Percentiles rank a stretch among this genome's conserved stretches.
Conservation (phyloP, 768 basidiomycete species). For the Amanita pallidorosea region DNA sequence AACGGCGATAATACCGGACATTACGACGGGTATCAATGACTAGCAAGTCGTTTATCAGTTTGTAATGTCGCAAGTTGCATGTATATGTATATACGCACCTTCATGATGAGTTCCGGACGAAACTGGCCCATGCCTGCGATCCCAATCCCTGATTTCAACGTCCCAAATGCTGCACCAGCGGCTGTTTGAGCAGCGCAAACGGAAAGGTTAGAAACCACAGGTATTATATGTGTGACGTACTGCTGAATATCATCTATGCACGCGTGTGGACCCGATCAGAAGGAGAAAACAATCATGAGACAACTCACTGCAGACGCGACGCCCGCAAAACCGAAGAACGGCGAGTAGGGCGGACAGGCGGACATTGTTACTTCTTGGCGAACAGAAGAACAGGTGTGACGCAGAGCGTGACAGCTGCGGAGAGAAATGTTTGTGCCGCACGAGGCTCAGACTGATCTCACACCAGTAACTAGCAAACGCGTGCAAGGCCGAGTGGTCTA, state of each 20-base stretch:
- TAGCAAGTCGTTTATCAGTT: slow-evolving; percentile 18
- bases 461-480: not conserved
- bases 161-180: slow-evolving; percentile 92
- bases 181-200: slow-evolving; percentile 32
- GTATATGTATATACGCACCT: slow-evolving; percentile 36
- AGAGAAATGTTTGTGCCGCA: not conserved
- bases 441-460: not conserved
- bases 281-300: not conserved
- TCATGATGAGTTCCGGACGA: slow-evolving; percentile 97
- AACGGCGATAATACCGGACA: slow-evolving; percentile 97
- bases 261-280: not conserved
- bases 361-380: slow-evolving; percentile 40
- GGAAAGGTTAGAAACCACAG: not conserved
- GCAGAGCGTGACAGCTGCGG: not conserved
- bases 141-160: slow-evolving; percentile 93
- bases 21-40: slow-evolving; percentile 95
- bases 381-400: not conserved
- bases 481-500: not conserved
- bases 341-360: slow-evolving; percentile 85
- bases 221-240: slow-evolving; percentile 33
- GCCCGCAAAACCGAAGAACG: slow-evolving; percentile 97
- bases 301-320: slow-evolving; percentile 81
- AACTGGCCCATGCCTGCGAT: slow-evolving; percentile 92
- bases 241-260: slow-evolving; percentile 87
- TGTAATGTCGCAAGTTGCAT: not conserved